Conservation (phyloP, 192 early-diverging fungal species). For the Coemansia sp. region DNA sequence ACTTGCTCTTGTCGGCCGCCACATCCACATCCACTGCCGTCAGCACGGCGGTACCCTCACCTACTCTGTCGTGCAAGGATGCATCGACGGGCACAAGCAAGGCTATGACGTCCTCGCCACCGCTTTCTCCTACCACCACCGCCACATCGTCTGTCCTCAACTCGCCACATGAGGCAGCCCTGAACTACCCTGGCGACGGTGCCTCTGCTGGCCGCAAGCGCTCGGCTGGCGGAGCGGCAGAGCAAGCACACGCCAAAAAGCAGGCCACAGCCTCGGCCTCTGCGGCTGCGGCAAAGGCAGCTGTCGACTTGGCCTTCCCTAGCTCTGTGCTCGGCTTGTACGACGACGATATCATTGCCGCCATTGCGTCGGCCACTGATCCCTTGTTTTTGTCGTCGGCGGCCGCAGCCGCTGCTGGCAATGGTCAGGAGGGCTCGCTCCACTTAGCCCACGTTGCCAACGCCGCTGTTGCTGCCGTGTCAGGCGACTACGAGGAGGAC, state of each 20-base stretch:
- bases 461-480: conserved; percentile 8
- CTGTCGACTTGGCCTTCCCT: conserved; percentile 28
- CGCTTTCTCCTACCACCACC: conserved; percentile 46
- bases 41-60: conserved; percentile 34
- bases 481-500: conserved; percentile 29
- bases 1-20: conserved; percentile 41
- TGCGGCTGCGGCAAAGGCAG: conserved; percentile 18
- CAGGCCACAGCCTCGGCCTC: conserved; percentile 26
- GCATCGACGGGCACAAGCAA: conserved; percentile 14
- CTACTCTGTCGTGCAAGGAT: conserved; percentile 28
- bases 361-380: conserved; percentile 55
- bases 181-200: conserved; percentile 35
- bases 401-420: conserved; percentile 28
- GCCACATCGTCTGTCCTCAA: conserved; percentile 48
- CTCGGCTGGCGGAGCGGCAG: conserved; percentile 25
- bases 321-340: conserved; percentile 51
- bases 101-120: conserved; percentile 22
- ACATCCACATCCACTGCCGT: conserved; percentile 36
- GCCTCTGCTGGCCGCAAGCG: conserved; percentile 49
- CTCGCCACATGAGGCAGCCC: conserved; percentile 46
- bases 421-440: conserved; percentile 1
- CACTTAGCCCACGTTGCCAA: conserved; percentile 8
- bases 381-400: conserved; percentile 51
- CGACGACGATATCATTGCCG: conserved; percentile 59
- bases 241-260: conserved; percentile 15